phyloP scores from a whole-genome alignment of 176 grass and related monocot species.

The Oryza glaberrima region DNA sequence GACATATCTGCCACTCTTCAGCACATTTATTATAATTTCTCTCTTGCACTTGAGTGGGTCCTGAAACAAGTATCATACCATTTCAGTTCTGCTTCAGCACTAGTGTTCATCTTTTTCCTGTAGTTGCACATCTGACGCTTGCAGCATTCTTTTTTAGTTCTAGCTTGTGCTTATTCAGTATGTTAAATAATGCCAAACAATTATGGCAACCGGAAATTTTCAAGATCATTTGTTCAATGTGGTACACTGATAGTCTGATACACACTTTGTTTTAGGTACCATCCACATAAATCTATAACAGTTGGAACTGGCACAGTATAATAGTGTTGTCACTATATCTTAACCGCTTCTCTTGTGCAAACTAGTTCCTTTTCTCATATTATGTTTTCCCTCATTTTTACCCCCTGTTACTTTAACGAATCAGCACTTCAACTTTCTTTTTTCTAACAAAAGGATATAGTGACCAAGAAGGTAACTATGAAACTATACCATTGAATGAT shows the following conservation, averaged over 20 bases:
- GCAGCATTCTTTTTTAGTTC: background rate
- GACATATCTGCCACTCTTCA: background rate
- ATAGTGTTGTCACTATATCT: background rate
- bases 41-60: background rate
- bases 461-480: background rate
- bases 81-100: background rate
- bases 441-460: background rate
- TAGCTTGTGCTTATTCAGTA: background rate
- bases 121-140: background rate
- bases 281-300: background rate
- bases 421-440: background rate
- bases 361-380: background rate
- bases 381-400: constrained; percentile 5
- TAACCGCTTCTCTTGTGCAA: background rate
- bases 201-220: background rate
- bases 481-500: background rate
- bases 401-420: background rate
- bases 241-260: background rate
- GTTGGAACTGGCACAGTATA: background rate
- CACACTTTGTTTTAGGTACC: background rate
- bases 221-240: background rate
- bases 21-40: background rate
- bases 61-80: background rate
- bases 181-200: background rate
- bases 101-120: background rate